Percentiles rank a stretch among this genome's conserved stretches.
Evolutionary conservation across 1,139 yeast species (phyloP).

Genomic region (Blastobotrys indianensis): DNA sequence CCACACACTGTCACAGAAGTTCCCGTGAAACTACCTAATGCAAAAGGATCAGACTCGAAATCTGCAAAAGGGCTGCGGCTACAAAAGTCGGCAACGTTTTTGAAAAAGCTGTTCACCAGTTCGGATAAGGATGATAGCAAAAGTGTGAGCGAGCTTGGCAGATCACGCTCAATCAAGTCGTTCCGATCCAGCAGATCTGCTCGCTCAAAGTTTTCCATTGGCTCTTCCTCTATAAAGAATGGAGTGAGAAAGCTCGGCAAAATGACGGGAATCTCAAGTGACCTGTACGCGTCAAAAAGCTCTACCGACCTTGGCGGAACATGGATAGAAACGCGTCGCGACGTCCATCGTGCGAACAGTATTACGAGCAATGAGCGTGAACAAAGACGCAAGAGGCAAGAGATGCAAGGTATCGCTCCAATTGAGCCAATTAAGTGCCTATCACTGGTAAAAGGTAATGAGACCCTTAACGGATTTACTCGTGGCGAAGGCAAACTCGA

Average conservation of each 20-base stretch:
- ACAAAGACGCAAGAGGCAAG: constrained; percentile 61
- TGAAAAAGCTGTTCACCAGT: constrained; percentile 45
- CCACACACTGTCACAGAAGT: constrained; percentile 17
- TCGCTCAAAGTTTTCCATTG: constrained; percentile 22
- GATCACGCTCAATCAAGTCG: constrained; percentile 3
- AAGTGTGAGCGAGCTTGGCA: constrained; percentile 1
- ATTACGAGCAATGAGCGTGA: constrained; percentile 65
- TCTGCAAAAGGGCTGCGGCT: constrained; percentile 22
- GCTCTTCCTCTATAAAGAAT: constrained; percentile 15
- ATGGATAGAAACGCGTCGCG: constrained; percentile 51
- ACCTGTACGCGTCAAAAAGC: constrained; percentile 4
- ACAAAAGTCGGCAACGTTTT: constrained; percentile 42
- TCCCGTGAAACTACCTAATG: constrained; percentile 24
- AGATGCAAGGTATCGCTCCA: constrained; percentile 57
- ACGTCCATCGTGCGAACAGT: constrained; percentile 71
- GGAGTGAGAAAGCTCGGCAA: constrained; percentile 7
- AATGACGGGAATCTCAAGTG: constrained; percentile 5
- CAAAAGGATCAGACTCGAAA: constrained; percentile 14
- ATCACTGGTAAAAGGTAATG: constrained; percentile 26
- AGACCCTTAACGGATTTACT: constrained; percentile 23
- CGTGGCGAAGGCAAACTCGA: constrained; percentile 22
- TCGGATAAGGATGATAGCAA: not conserved
- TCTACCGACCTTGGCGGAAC: constrained; percentile 8
- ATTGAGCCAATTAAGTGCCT: constrained; percentile 51
- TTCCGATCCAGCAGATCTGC: constrained; percentile 23